These are phyloP conservation scores for Narthecium ossifragum DNA, from an alignment of 106 monocot species.

Conservation along the genomic window DNA sequence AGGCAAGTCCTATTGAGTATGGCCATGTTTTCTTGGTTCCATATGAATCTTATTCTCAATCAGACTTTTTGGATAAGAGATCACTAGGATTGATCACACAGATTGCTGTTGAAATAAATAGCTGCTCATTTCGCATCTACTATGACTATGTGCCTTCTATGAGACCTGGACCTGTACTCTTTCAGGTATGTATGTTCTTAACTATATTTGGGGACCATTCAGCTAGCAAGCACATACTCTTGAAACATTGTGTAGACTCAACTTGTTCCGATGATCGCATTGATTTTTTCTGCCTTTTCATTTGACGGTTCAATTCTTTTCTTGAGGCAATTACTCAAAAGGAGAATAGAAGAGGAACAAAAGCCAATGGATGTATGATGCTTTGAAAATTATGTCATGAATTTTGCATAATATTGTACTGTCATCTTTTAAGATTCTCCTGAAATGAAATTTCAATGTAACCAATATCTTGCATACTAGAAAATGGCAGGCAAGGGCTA, in stretches of 20 bases:
- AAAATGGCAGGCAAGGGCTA: no score
- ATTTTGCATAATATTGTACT: neutral
- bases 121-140: conserved; percentile 38
- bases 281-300: neutral
- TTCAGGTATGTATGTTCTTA: conserved; percentile 42
- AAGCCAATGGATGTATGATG: no score
- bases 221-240: no score
- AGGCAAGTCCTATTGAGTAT: conserved; percentile 69
- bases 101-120: conserved; percentile 48
- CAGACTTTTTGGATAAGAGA: conserved; percentile 20
- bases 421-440: no score
- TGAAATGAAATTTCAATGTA: no score
- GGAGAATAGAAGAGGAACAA: no score
- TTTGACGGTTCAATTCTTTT: neutral
- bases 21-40: conserved; percentile 73
- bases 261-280: neutral
- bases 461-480: no score
- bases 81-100: conserved; percentile 25
- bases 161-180: conserved; percentile 15
- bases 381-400: neutral
- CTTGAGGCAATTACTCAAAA: no score
- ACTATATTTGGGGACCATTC: no score
- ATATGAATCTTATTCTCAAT: conserved; percentile 11
- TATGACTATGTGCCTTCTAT: conserved; percentile 34
- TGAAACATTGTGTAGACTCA: no score